A percentile compares a stretch with the other conserved stretches of the same genome.
Evolutionary conservation across 805 yeast genomes (phyloP).

Genomic region (Teunomyces kruisii): DNA sequence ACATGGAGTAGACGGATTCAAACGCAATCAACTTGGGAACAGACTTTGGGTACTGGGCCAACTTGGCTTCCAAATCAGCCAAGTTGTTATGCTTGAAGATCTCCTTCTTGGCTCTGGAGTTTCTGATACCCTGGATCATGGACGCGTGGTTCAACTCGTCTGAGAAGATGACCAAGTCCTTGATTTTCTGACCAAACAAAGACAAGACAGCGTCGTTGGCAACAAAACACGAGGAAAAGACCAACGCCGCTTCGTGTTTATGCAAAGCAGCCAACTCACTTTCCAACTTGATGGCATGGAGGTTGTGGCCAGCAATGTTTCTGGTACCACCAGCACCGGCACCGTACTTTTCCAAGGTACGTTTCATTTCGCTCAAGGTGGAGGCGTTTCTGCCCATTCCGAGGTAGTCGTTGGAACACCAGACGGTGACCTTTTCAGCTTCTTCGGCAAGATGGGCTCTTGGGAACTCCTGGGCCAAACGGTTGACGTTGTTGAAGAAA

Average conservation of each 20-base stretch:
- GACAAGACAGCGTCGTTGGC: conserved; percentile 96
- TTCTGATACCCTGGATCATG: conserved; percentile 93
- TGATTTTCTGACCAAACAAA: conserved; percentile 85
- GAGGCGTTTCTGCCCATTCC: conserved; percentile 87
- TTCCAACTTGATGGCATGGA: conserved; percentile 85
- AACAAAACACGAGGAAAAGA: conserved; percentile 92
- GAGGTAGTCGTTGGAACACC: conserved; percentile 98
- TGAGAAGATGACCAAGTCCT: conserved; percentile 85
- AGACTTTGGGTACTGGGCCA: conserved; percentile 78
- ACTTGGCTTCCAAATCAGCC: conserved; percentile 73
- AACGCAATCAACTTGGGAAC: conserved; percentile 95
- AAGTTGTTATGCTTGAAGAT: conserved; percentile 90
- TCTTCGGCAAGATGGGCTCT: conserved; percentile 78
- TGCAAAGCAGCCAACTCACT: conserved; percentile 85
- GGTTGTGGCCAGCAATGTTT: conserved; percentile 96
- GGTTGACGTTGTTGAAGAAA: conserved; percentile 94
- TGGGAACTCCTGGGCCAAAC: conserved; percentile 93
- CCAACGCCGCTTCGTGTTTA: conserved; percentile 92
- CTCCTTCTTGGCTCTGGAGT: conserved; percentile 85
- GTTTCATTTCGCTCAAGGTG: conserved; percentile 74
- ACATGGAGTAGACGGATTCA: conserved; percentile 97
- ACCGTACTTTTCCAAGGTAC: conserved; percentile 84
- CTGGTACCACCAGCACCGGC: conserved; percentile 99
- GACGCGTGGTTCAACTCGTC: conserved; percentile 96
- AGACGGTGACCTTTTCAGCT: conserved; percentile 87